Evolutionary conservation across 495 filamentous ascomycete species (phyloP).

Genomic region (Chaetomidium leptoderma): DNA sequence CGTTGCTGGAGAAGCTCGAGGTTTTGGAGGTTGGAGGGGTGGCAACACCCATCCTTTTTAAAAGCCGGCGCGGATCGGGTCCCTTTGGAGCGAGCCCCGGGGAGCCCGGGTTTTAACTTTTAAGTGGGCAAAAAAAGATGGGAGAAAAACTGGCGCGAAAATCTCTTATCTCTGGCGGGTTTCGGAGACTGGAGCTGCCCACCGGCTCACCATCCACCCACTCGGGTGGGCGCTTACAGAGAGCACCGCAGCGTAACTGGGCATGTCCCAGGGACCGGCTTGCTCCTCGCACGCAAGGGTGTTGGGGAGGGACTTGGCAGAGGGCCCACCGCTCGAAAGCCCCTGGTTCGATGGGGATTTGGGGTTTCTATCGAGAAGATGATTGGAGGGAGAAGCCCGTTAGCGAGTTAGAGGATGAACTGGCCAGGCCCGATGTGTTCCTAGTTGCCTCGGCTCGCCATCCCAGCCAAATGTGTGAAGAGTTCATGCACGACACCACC

Average conservation of each 20-base stretch:
- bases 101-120: too few species aligned
- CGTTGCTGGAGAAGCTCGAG: conserved; percentile 3
- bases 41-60: conserved; percentile 15
- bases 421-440: too few species aligned
- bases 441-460: too few species aligned
- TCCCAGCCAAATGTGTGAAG: too few species aligned
- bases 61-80: background rate
- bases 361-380: too few species aligned
- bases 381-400: too few species aligned
- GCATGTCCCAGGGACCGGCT: background rate
- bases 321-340: too few species aligned
- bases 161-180: conserved; percentile 32
- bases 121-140: background rate
- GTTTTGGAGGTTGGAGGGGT: background rate
- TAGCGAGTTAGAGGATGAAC: too few species aligned
- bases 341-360: too few species aligned
- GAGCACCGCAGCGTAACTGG: background rate
- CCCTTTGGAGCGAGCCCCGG: background rate
- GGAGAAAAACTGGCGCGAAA: conserved; percentile 18
- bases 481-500: too few species aligned
- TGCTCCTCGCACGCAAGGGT: background rate
- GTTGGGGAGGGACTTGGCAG: too few species aligned
- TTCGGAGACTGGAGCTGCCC: conserved; percentile 20
- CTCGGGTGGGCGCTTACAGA: background rate
- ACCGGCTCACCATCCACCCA: background rate